phyloP scores from a whole-genome alignment of 495 filamentous ascomycete genomes.

The Penicillium longicatenatum region DNA sequence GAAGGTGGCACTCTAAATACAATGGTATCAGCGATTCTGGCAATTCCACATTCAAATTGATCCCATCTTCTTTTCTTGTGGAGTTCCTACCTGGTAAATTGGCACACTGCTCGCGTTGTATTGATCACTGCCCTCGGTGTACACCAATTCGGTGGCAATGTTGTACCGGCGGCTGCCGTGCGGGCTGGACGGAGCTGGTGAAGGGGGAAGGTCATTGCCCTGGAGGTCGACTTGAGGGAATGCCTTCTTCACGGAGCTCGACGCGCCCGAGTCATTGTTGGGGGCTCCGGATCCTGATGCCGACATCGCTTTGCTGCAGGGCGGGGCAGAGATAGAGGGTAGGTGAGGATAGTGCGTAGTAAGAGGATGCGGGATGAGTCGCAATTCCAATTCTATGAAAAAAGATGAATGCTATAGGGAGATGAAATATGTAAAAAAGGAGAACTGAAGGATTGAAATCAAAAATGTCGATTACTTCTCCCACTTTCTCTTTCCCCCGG shows the following conservation, averaged over 20 bases:
- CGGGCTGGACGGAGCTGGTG: conserved; percentile 91
- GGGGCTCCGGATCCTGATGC: conserved; percentile 42
- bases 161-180: conserved; percentile 83
- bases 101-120: conserved; percentile 94
- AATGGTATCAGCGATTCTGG: conserved; percentile 8
- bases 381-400: background rate
- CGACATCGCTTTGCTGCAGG: conserved; percentile 53
- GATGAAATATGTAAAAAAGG: conserved; percentile 10
- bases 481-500: conserved; percentile 17
- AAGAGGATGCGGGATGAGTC: background rate
- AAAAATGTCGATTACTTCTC: conserved; percentile 13
- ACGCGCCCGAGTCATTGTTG: conserved; percentile 25
- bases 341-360: background rate
- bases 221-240: conserved; percentile 78
- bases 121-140: conserved; percentile 92
- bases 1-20: conserved; percentile 84
- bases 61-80: background rate
- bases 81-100: conserved; percentile 75
- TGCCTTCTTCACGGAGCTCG: conserved; percentile 61
- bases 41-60: background rate
- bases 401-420: background rate
- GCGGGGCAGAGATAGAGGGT: conserved; percentile 25
- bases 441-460: conserved; percentile 9
- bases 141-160: conserved; percentile 93
- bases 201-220: conserved; percentile 89